Evolutionary conservation across 805 yeast genomes (phyloP).

Genomic region (Dipodascus albidus): DNA sequence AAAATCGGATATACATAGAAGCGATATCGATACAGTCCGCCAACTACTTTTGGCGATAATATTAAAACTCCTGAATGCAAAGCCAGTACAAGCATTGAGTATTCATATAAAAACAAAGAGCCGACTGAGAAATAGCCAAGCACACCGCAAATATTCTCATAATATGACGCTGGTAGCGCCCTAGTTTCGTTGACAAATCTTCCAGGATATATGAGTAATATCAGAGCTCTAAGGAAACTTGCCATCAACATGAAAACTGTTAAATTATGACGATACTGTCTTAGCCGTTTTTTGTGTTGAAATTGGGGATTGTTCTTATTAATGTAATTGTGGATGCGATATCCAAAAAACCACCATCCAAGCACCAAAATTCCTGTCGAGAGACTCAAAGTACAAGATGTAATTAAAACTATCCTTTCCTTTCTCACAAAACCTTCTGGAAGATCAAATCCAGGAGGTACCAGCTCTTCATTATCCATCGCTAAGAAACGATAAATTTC

Average conservation of each 20-base stretch:
- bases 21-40: neutral
- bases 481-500: too few relatives aligned
- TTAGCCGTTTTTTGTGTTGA: neutral
- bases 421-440: too few relatives aligned
- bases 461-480: too few relatives aligned
- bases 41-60: neutral
- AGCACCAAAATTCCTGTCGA: too few relatives aligned
- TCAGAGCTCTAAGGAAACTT: neutral
- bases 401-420: too few relatives aligned
- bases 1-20: neutral
- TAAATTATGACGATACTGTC: neutral
- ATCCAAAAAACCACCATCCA: too few relatives aligned
- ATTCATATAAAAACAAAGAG: neutral
- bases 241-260: neutral
- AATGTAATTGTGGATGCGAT: too few relatives aligned
- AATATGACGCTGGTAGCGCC: neutral
- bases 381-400: too few relatives aligned
- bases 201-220: neutral
- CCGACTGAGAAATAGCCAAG: neutral
- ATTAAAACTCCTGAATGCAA: neutral
- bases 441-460: too few relatives aligned
- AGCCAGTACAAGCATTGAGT: neutral
- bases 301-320: too few relatives aligned
- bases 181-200: neutral
- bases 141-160: neutral